Evolutionary conservation across 306 rosid species (phyloP), one percentile per base, ranked within the genome.

Genomic region (Hippophae rhamnoides): DNA sequence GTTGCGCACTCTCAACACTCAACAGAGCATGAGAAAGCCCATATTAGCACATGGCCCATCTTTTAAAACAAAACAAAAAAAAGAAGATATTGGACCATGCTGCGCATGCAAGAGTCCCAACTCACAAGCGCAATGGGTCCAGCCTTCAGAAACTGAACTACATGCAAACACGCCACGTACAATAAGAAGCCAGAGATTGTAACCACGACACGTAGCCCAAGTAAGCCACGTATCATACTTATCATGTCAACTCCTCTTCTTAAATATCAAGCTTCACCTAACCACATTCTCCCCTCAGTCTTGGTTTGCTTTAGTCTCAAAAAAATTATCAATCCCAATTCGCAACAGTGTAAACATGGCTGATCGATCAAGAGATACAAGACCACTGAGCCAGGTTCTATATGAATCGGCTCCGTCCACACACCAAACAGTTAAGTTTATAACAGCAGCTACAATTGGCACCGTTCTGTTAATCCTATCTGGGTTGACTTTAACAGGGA

Each of bases 361-460:
- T 23, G 64, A 70, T 43, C 74, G 31, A 49, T 44, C 63, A 50
- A 51, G 38, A 31, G 38, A 31, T 31, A 2, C 38, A 31, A 31
- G 49, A 43, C 27, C 62, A 61, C 25, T 60, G 27, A 56, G 58
- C 69, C 48, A 63, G 42, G 10, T 13, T 18, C 53, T 42, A 52
- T 43, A 43, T 41, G 58, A 52, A 9, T 40, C 44, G 14, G 70
- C 48, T 45, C 56, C 69, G 11, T 8, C 70, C 48, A 31, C 80
- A 53, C 78, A 73, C 72, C 83, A 72, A 56, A 61, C 78, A 5
- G 69, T 66, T 8, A 84, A 79, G 69, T 70, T 84, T 72, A 10
- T 76, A 53, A 81, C 83, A 1, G 83, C 92, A 38, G 69, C 63
- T 3, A 70, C 80, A 3, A 70, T 84, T 26, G 92, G 85, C 23